Evolutionary conservation across 495 filamentous ascomycete genomes (phyloP).

Genomic region (Staphylotrichum longicolle): DNA sequence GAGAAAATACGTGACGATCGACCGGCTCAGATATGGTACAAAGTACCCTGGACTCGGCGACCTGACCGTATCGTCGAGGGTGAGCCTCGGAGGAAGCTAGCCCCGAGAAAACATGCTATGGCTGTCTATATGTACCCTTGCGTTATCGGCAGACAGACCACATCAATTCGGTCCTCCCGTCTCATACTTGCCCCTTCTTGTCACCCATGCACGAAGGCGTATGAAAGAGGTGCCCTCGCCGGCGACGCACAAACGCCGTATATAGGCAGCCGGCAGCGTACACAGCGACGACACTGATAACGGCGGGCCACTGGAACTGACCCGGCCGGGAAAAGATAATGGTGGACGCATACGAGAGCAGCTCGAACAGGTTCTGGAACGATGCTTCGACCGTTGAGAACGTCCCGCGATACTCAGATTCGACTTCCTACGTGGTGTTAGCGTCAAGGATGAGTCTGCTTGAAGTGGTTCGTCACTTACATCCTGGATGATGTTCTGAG

Average conservation of each 20-base stretch:
- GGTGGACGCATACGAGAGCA: conserved; percentile 59
- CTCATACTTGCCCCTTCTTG: too few species aligned
- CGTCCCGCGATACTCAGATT: conserved; percentile 47
- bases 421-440: conserved; percentile 43
- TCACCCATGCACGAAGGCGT: too few species aligned
- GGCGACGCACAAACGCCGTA: conserved; percentile 53
- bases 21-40: too few species aligned
- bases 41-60: too few species aligned
- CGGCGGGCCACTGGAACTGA: conserved; percentile 60
- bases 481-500: conserved; percentile 64
- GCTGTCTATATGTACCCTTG: too few species aligned
- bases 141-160: too few species aligned
- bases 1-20: too few species aligned
- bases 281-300: conserved; percentile 55
- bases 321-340: conserved; percentile 56
- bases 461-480: conserved; percentile 36
- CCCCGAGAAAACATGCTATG: too few species aligned
- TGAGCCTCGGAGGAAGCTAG: too few species aligned
- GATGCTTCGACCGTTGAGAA: conserved; percentile 64
- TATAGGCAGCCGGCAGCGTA: conserved; percentile 51
- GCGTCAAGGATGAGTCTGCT: background rate
- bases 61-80: too few species aligned
- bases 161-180: too few species aligned
- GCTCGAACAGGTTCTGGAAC: conserved; percentile 64
- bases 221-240: conserved; percentile 65